Base-by-base conservation (phyloP, 2,329 filamentous ascomycete species). In the Dothidotthia symphoricarpi region DNA sequence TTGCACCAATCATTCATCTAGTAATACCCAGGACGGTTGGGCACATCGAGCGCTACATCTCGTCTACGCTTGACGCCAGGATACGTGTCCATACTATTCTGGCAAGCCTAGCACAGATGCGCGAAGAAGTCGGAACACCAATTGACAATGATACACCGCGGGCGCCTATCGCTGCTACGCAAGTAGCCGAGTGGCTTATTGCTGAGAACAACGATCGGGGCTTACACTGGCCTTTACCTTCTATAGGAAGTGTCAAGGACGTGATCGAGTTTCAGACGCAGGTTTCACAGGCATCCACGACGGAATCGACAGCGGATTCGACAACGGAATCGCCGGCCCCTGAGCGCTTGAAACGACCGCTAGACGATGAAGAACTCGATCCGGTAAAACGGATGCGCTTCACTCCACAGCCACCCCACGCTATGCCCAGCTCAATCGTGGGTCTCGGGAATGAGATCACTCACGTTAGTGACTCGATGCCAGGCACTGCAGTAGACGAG, bases 31-130 rank as follows among this genome's bases (percentile, higher is more conserved):
- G 60, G 25, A 63, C 69, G 0, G 50, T 72, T 3, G 68, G 72
- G 37, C 72, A 75, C 45, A 64, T 73, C 32, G 64, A 72, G 36
- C 60, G 59, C 8, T 71, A 67, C 33, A 39, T 73, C 4, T 45
- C 50, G 3, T 16, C 46, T 9, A 44, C 41, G 2, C 19, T 57
- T 6, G 40, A 52, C 11, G 34, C 41, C 6, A 40, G 40, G 7
- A 47, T 59, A 6, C 58, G 58, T 5, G 43, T 69, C 13, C 61
- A 64, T 24, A 61, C 67, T 3, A 57, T 70, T 3, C 33, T 73
- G 2, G 63, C 59, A 13, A 63, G 61, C n/a, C 48, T 68, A 10
- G 50, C 57, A 3, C 58, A 68, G 31, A 48, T 68, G 8, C 50
- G 53, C 7, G 26, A 25, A 3, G 50, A 57, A 27, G 42, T 63